phyloP scores from a whole-genome alignment of 805 yeast genomes.

The Sporopachydermia quercuum region DNA sequence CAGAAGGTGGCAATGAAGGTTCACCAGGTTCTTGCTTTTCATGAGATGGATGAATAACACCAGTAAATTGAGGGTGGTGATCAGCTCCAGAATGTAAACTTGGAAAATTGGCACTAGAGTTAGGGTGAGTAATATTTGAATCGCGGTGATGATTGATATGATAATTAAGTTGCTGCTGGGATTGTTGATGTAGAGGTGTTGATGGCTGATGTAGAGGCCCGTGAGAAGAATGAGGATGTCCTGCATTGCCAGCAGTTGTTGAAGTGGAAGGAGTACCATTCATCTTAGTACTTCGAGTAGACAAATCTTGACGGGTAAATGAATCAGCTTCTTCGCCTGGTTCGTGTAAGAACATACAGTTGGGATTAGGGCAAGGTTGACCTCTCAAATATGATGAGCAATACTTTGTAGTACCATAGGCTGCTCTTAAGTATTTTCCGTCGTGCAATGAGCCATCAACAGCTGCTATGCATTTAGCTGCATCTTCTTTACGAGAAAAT shows the following conservation, averaged over 20 bases:
- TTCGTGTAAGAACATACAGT: conserved; percentile 97
- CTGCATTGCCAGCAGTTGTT: conserved; percentile 1
- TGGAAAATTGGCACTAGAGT: conserved; percentile 8
- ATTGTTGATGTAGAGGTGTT: conserved; percentile 8
- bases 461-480: conserved; percentile 81
- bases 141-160: conserved; percentile 3
- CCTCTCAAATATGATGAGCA: conserved; percentile 94
- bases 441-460: conserved; percentile 88
- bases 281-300: conserved; percentile 58
- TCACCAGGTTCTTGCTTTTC: conserved; percentile 17
- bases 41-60: too few relatives aligned
- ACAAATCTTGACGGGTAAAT: conserved; percentile 75
- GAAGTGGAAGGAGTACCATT: conserved; percentile 9
- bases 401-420: conserved; percentile 96
- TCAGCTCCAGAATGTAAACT: conserved; percentile 3
- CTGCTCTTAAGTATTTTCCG: conserved; percentile 81
- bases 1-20: conserved; percentile 54
- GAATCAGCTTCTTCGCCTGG: conserved; percentile 99
- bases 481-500: conserved; percentile 86
- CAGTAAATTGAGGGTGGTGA: conserved; percentile 10
- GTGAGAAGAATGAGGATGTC: conserved; percentile 4
- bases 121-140: conserved; percentile 3
- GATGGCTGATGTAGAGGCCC: conserved; percentile 9
- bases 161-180: conserved; percentile 2
- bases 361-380: conserved; percentile 93